Conservation (phyloP, 1,284 basidiomycete species). For the Ceraceosorus guamensis region DNA sequence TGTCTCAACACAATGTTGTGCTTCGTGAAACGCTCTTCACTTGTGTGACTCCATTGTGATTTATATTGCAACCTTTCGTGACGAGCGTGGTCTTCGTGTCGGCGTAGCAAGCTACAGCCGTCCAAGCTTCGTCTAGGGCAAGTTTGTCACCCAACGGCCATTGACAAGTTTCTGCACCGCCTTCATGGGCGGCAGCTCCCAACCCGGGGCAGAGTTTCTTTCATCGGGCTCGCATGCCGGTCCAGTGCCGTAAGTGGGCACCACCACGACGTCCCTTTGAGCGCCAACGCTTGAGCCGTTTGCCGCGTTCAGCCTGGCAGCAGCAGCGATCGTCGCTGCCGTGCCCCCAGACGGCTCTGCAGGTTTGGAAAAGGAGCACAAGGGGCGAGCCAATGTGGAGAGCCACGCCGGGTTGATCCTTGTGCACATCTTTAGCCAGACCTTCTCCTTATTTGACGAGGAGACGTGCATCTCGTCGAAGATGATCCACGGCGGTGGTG, state of each 20-base stretch:
- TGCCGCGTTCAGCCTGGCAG: neutral
- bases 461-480: constrained; percentile 59
- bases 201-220: constrained; percentile 31
- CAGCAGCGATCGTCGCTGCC: constrained; percentile 5
- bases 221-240: constrained; percentile 26
- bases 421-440: constrained; percentile 41
- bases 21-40: too few species aligned
- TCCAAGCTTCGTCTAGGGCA: neutral
- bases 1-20: too few species aligned
- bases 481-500: constrained; percentile 78
- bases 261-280: constrained; percentile 27
- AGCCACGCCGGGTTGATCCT: constrained; percentile 81
- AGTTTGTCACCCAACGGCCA: constrained; percentile 33
- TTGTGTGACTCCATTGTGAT: too few species aligned
- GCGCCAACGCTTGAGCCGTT: neutral
- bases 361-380: constrained; percentile 85
- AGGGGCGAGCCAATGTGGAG: constrained; percentile 64
- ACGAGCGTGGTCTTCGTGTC: too few species aligned
- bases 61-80: too few species aligned
- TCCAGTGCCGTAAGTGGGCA: constrained; percentile 40
- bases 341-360: constrained; percentile 12
- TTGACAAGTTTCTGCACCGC: constrained; percentile 34
- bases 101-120: too few species aligned
- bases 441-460: constrained; percentile 10
- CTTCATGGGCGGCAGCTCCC: constrained; percentile 39